A percentile compares a stretch with the other conserved stretches of the same genome.
These are phyloP conservation scores for Pseudisothecium myosuroides DNA, from an alignment of 225 moss, liverwort and hornwort genomes.

Conservation along the genomic window DNA sequence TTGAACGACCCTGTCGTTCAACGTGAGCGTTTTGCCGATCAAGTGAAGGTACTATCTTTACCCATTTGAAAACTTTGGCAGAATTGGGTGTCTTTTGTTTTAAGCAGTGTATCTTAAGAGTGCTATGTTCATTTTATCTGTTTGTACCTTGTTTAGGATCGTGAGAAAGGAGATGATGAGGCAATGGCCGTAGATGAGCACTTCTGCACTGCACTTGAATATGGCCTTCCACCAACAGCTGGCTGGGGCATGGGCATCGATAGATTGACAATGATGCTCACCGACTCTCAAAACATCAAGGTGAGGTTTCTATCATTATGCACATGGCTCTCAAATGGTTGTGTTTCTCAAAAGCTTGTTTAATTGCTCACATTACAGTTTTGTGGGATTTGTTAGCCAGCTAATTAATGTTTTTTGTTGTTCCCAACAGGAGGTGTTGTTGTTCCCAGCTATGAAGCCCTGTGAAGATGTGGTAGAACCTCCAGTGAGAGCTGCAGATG, in stretches of 20 bases:
- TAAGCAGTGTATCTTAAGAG: not conserved
- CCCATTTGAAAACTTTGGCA: not conserved
- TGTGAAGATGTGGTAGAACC: constrained; percentile 56
- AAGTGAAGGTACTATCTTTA: constrained; percentile 51
- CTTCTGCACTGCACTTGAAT: constrained; percentile 83
- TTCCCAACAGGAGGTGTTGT: constrained; percentile 62
- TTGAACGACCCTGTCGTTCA: constrained; percentile 89
- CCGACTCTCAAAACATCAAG: constrained; percentile 89
- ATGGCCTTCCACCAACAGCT: constrained; percentile 82
- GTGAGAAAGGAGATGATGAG: constrained; percentile 86
- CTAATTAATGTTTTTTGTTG: not conserved
- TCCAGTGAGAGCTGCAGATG: constrained; percentile 33
- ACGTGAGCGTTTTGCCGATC: constrained; percentile 84
- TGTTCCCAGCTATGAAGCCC: constrained; percentile 97
- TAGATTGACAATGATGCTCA: constrained; percentile 78
- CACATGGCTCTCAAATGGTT: not conserved
- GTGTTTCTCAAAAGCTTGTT: not conserved
- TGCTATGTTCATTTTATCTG: not conserved
- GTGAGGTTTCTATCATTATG: not conserved
- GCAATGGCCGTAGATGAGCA: constrained; percentile 90
- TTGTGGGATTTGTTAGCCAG: not conserved
- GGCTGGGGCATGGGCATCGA: constrained; percentile 98
- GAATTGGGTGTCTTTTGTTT: not conserved
- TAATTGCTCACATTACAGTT: not conserved
- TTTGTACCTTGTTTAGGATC: constrained; percentile 33